Evolutionary conservation across 2,329 filamentous ascomycete genomes (phyloP), one percentile per base, ranked within the genome.

Genomic region (Didymosphaeria variabile): DNA sequence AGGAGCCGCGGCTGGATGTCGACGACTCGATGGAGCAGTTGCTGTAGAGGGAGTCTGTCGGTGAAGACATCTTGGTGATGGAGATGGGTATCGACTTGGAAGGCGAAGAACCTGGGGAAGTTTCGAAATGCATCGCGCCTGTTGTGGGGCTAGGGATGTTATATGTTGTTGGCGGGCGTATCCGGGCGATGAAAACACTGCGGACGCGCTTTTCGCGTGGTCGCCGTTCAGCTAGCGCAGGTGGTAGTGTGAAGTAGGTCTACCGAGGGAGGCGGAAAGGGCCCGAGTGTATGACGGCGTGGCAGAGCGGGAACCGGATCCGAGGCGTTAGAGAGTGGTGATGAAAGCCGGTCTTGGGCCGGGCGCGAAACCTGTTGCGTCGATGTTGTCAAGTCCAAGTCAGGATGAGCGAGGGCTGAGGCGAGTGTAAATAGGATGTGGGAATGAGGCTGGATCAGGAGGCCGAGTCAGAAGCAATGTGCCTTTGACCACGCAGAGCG

Each of bases 21-120:
- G 69, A 66, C 32, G 55, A 60, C 54, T 71, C 67, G 57, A 65
- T 58, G 6, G 75, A 72, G 71, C 69, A 75, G 68, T 66, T 73
- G 73, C 75, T 77, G 69, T 72, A 77, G 67, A 78, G 65, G 53
- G 75, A 77, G 50, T 67, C 66, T 15, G 75, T 73, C 9, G 76
- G 73, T 13, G 75, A 78, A 50, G 76, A 67, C 73, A 77, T 77
- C 67, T 62, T 75, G 52, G 72, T 67, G 65, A 77, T 76, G 64
- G 71, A 72, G 61, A 78, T 77, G 49, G 76, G 73, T n/a, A 76
- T 71, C 19, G 76, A 79, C 57, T 76, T 77, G 59, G 75, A 77
- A 13, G 77, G 76, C 61, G 75, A 79, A 19, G 75, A 74, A 63
- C 69, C 66, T 45, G 75, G 75, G 36, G 75, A 76, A 6, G 71